Percentiles rank a stretch among this genome's conserved stretches.
Evolutionary conservation across 352 stramenopile species (phyloP).

Genomic region (Elongisporangium senticosum): DNA sequence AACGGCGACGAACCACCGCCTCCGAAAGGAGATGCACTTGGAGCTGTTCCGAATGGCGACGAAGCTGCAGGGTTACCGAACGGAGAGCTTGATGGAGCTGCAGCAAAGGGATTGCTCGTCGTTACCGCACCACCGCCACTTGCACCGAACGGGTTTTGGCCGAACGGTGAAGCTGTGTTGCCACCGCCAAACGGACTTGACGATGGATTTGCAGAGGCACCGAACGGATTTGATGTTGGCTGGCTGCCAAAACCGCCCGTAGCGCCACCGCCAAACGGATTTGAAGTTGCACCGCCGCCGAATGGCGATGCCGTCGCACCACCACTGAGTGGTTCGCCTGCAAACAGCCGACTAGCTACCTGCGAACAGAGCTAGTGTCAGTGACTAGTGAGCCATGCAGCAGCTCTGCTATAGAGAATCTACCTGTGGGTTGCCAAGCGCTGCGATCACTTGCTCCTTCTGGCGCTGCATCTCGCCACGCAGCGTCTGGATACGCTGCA

Average conservation of each 20-base stretch:
- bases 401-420: background rate
- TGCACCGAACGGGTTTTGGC: conserved; percentile 16
- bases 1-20: conserved; percentile 6
- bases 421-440: conserved; percentile 41
- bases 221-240: conserved; percentile 3
- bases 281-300: conserved; percentile 10
- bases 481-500: conserved; percentile 33
- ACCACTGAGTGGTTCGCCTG: conserved; percentile 30
- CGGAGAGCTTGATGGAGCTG: background rate
- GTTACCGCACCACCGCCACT: background rate
- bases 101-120: conserved; percentile 9
- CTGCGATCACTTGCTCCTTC: conserved; percentile 33
- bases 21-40: conserved; percentile 27
- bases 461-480: conserved; percentile 43
- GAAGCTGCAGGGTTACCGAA: conserved; percentile 2
- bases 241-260: conserved; percentile 2
- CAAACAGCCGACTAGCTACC: conserved; percentile 45
- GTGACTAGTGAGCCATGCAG: background rate
- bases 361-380: conserved; percentile 2
- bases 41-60: conserved; percentile 17
- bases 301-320: conserved; percentile 15
- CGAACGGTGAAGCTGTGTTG: conserved; percentile 2
- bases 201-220: background rate
- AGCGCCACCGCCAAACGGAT: conserved; percentile 6
- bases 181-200: conserved; percentile 14